phyloP scores from a whole-genome alignment of 306 rosid genomes.

The Vigna reflexopilosa region DNA sequence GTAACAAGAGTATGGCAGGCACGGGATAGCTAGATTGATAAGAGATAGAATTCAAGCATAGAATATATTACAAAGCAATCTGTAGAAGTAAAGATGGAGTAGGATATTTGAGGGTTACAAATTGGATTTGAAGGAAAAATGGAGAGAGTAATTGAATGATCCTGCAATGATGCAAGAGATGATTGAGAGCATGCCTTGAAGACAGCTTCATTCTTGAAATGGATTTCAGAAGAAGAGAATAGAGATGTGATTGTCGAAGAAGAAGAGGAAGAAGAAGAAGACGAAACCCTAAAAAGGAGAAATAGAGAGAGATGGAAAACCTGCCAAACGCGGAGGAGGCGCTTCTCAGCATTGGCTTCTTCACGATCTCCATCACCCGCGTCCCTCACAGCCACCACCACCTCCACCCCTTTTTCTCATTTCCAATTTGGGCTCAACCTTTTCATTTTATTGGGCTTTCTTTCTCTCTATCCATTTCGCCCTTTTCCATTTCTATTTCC shows the following conservation, averaged over 20 bases:
- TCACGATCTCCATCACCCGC: constrained; percentile 85
- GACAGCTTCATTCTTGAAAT: constrained; percentile 86
- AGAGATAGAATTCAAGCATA: not conserved
- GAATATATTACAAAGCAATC: no score
- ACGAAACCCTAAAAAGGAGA: not conserved
- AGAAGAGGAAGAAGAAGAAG: not conserved
- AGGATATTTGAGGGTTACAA: not conserved
- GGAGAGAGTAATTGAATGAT: constrained; percentile 21
- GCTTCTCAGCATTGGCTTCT: constrained; percentile 97
- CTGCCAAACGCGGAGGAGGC: constrained; percentile 98
- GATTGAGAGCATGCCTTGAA: constrained; percentile 81
- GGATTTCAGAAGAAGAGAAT: constrained; percentile 25
- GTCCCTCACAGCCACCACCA: constrained; percentile 69
- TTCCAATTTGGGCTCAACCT: no score
- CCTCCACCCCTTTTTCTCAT: no score
- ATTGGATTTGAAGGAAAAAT: not conserved
- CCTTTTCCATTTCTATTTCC: no score
- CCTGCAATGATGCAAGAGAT: not conserved
- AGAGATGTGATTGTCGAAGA: no score
- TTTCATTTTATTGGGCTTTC: no score
- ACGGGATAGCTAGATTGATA: not conserved
- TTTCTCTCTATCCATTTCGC: no score
- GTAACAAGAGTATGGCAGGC: not conserved
- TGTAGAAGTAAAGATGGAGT: no score
- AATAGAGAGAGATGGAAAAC: constrained; percentile 33